phyloP scores from a whole-genome alignment of 2,329 filamentous ascomycete genomes.

The Phaeoacremonium minimum region DNA sequence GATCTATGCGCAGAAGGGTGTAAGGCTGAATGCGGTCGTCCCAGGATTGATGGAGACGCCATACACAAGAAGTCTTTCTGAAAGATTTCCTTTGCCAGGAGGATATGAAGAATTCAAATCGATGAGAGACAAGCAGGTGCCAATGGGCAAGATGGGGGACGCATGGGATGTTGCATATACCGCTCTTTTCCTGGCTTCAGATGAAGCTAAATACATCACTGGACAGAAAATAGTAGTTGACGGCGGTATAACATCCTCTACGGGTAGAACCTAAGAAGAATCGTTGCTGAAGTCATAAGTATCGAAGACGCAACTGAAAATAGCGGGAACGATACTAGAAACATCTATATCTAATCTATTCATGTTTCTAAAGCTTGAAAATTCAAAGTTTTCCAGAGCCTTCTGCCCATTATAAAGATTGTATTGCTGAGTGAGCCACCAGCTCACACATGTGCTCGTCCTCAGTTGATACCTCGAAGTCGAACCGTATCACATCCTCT shows the following conservation, averaged over 20 bases:
- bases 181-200: conserved; percentile 42
- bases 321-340: too few relatives aligned
- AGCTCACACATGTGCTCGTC: conserved; percentile 23
- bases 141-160: conserved; percentile 54
- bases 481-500: conserved; percentile 48
- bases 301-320: too few relatives aligned
- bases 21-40: conserved; percentile 50
- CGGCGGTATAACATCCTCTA: conserved; percentile 36
- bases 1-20: conserved; percentile 39
- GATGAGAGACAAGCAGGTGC: conserved; percentile 51
- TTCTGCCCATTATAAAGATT: too few relatives aligned
- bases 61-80: conserved; percentile 18
- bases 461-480: conserved; percentile 44
- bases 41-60: conserved; percentile 55
- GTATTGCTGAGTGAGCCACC: neutral
- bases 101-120: conserved; percentile 44
- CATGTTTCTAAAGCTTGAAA: too few relatives aligned
- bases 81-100: neutral
- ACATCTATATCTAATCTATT: too few relatives aligned
- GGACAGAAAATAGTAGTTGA: conserved; percentile 49
- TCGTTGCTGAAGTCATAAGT: too few relatives aligned
- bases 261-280: too few relatives aligned
- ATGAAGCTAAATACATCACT: conserved; percentile 57
- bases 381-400: too few relatives aligned
- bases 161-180: conserved; percentile 12